phyloP scores from a whole-genome alignment of 208 protist genomes.

The Angomonas deanei region DNA sequence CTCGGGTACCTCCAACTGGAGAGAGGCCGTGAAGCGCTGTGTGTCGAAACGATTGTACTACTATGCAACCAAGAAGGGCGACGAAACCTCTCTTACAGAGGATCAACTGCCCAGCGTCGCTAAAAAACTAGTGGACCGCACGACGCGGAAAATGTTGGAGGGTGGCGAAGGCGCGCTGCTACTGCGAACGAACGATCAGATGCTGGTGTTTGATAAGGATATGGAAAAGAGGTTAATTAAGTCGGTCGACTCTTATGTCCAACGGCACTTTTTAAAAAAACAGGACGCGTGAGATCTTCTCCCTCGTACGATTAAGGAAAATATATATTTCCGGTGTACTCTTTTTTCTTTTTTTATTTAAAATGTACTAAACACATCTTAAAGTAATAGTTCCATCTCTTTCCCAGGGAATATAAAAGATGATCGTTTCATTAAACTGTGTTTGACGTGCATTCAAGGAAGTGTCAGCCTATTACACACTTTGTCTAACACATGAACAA shows the following conservation, averaged over 20 bases:
- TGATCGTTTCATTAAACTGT: too few species aligned
- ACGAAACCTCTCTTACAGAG: constrained; percentile 17
- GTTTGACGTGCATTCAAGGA: too few species aligned
- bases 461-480: not conserved
- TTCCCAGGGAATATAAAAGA: too few species aligned
- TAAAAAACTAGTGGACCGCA: constrained; percentile 64
- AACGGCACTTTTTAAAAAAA: constrained; percentile 45
- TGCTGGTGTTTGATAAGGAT: constrained; percentile 40
- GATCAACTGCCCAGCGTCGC: constrained; percentile 46
- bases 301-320: not conserved
- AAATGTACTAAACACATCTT: too few species aligned
- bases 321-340: too few species aligned
- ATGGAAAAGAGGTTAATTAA: constrained; percentile 52
- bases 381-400: too few species aligned
- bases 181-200: constrained; percentile 28
- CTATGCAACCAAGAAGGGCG: not conserved
- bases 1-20: not conserved
- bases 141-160: constrained; percentile 53
- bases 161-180: constrained; percentile 48
- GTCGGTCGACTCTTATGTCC: constrained; percentile 75
- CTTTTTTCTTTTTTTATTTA: not conserved
- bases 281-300: too few species aligned
- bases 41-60: not conserved
- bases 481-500: not conserved
- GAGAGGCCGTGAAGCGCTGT: not conserved